A percentile compares a stretch with the other conserved stretches of the same genome.
These are phyloP conservation scores for Apiospora rasikravindrae DNA, from an alignment of 2,329 filamentous ascomycete species.

Conservation along the genomic window DNA sequence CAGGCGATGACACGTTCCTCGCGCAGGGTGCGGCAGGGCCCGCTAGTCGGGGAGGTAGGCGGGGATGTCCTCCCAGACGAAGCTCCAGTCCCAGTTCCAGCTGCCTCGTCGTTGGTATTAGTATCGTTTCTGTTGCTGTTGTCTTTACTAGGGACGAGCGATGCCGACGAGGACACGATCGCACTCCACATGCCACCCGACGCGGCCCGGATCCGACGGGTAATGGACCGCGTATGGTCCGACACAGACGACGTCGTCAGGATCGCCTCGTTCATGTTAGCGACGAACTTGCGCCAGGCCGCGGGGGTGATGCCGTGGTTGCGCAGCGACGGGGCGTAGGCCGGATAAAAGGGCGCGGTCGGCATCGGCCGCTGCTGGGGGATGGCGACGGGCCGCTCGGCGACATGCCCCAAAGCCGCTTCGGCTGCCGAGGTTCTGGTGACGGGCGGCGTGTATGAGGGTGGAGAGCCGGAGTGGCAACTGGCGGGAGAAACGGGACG, in stretches of 20 bases:
- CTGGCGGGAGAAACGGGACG: background rate
- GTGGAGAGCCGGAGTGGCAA: background rate
- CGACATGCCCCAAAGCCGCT: background rate
- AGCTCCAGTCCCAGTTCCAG: background rate
- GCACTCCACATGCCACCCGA: background rate
- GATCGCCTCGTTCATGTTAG: background rate
- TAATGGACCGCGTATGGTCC: background rate
- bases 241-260: background rate
- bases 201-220: background rate
- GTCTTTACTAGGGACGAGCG: background rate
- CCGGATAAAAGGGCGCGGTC: background rate
- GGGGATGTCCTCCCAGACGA: background rate
- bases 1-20: background rate
- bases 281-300: slow-evolving; percentile 9
- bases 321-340: background rate
- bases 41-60: background rate
- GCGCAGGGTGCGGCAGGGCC: background rate
- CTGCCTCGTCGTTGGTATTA: background rate
- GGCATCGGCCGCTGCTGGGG: background rate
- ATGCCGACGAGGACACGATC: background rate
- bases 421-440: too few relatives aligned
- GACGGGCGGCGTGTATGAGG: background rate
- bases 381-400: background rate
- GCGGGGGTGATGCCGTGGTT: background rate
- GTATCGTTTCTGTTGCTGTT: background rate